Base-by-base conservation (phyloP, 768 basidiomycete species). In the Nidularia sp. region DNA sequence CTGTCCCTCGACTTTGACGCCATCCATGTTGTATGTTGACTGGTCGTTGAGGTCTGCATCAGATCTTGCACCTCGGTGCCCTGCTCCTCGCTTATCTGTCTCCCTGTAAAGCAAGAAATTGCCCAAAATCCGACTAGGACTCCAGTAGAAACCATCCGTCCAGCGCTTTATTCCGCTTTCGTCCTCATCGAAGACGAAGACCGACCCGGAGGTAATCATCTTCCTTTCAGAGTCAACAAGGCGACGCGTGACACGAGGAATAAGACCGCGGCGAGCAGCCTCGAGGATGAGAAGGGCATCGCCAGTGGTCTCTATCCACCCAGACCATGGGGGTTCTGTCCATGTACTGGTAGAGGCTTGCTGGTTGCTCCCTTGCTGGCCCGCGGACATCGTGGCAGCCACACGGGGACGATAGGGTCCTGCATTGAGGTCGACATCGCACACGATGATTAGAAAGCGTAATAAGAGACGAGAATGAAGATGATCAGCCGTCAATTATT, bases 141-240 rank as follows among this genome's bases (percentile, higher is more conserved):
- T 90, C 95, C 95, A 97, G 65, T 89, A 88, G 65, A 90, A 86
- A n/a, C 94, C 93, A 70, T 98, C 95, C 1, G 95, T 98, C 91
- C 94, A 97, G 43, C 95, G 81, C 73, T 95, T 96, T 74, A 98
- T 98, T 29, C 94, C 93, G 62, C 90, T 93, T 71, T 96, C 93
- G 61, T 93, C 88, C 74, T 97, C 95, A 68, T 98, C 93, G 63
- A 97, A 98, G 57, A 97, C 95, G 61, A 98, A 98, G 8, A 98
- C 93, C 5, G 89, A 90, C 52, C 95, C 95, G 5, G 87, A 90
- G 13, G 86, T 86, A 66, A 98, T 94, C 86, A 96, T 91, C 62
- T 84, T 87, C 52, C 93, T 82, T 68, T 98, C 95, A 33, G 89
- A 80, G 65, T 97, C 95, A 55, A 93, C 90, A 48, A 98, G 82